Evolutionary conservation across 1,284 basidiomycete species (phyloP).

Genomic region (Cutaneotrichosporon sp.): DNA sequence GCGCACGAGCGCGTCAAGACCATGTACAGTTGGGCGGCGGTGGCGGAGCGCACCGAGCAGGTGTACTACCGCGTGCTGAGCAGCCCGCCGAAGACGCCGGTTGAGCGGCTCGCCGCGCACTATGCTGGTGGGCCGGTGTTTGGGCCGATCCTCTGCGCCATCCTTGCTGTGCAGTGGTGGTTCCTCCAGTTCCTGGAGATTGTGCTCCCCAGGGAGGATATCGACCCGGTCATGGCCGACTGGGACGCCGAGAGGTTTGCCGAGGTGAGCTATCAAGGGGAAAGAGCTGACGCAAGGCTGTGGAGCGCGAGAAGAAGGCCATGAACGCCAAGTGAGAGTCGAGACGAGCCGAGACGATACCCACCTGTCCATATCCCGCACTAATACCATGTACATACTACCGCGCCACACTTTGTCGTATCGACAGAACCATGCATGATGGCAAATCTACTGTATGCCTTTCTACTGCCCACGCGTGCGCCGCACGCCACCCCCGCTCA

Average conservation of each 20-base stretch:
- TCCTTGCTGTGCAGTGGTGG: slow-evolving; percentile 55
- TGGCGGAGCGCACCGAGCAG: slow-evolving; percentile 74
- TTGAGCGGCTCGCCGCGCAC: slow-evolving; percentile 69
- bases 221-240: slow-evolving; percentile 42
- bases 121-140: slow-evolving; percentile 53
- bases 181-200: slow-evolving; percentile 51
- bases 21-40: slow-evolving; percentile 88
- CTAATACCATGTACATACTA: background rate
- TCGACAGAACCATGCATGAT: background rate
- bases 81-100: slow-evolving; percentile 64
- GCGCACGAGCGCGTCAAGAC: slow-evolving; percentile 75
- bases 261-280: slow-evolving; percentile 19
- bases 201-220: slow-evolving; percentile 41
- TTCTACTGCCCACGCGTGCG: background rate
- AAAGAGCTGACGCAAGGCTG: slow-evolving; percentile 1
- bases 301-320: slow-evolving; percentile 1
- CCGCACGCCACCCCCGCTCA: background rate
- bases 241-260: slow-evolving; percentile 31
- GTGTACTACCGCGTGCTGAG: slow-evolving; percentile 75
- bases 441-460: background rate
- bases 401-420: background rate
- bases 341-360: background rate
- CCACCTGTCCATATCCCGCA: background rate
- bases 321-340: background rate
- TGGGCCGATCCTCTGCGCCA: slow-evolving; percentile 56